Base-by-base conservation (phyloP, 2,329 filamentous ascomycete genomes). In the Pleurostoma richardsiae region DNA sequence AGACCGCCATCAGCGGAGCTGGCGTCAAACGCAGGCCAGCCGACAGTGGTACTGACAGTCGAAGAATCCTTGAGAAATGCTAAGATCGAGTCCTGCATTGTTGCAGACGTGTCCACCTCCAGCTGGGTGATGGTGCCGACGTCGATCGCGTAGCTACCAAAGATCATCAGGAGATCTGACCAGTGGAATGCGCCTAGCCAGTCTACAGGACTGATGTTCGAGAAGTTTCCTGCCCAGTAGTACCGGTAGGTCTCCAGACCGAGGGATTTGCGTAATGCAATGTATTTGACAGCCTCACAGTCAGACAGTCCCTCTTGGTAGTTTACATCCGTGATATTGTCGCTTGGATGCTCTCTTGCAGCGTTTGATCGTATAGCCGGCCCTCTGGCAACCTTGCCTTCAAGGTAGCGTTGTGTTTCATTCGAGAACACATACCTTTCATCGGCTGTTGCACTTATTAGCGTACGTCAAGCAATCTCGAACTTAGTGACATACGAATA, bases 391-490 rank as follows among this genome's bases (percentile, higher is more conserved):
- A 19, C 19, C 19, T 19, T 19, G 19, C 19, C 19, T 19, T 19
- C 19, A 19, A 19, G 19, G 19, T 19, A 19, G 19, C 19, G 19
- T 19, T 19, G 19, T 19, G 58, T 53, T 41, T 60, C 56, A 41
- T 64, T 56, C 7, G 55, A 53, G 42, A 63, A 63, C 19, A 64
- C 56, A 46, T 55, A 49, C 30, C 44, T 55, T 19, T 61, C 52
- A 41, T 63, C 61, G 6, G 57, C 51, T 50, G 41, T 52, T 30
- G 39, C 19, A 19, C 19, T 19, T 19, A 19, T 19, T 19, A 19
- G 19, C 19, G 19, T 19, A 19, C 19, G 19, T 19, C 19, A 40
- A 40, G 27, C 7, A 47, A 3, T 11, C 40, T n/a, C 6, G 39
- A 41, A 5, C n/a, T 8, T 3, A 29, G 43, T 28, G 3, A 26